Base-by-base conservation (phyloP, 805 yeast genomes). In the Cephaloascus fragrans region DNA sequence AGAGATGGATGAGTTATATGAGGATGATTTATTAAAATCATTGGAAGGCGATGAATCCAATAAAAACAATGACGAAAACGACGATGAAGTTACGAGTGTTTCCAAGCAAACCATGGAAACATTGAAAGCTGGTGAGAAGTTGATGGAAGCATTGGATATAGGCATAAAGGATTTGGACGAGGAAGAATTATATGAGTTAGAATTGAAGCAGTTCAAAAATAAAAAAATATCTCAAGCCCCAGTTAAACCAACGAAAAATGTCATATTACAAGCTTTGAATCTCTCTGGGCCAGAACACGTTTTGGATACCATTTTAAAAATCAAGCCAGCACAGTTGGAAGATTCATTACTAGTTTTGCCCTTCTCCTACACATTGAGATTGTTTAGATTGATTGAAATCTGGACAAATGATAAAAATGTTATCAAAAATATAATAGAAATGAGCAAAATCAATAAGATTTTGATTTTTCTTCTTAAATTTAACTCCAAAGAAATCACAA, bases 331-430 rank as follows among this genome's bases (percentile, higher is more conserved):
- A 0, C 96, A 90, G 51, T 62, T 93, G 28, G 96, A 90, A 50
- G 99, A 93, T 60, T 95, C 97, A 1, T 69, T 93, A 40, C 61
- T 93, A 36, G 95, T 93, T 1, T 67, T 93, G 39, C 96, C 98
- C 26, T 89, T 90, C 52, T 86, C 95, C 9, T 83, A 80, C 58
- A 80, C 89, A 2, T 55, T 80, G 40, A 75, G 75, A 47, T 68
- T 93, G 37, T 69, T 93, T 45, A 70, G 69, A 47, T 83, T 88
- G 49, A 75, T 93, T 39, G 81, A 78, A 45, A 68, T 75, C 20
- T 89, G 96, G 86, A 75, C 93, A 31, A 53, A 55, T 39, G 58
- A 64, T 38, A 63, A 63, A 19, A 47, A 59, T 40, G 47, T 59
- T 34, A 57, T 65, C 33, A 56, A 61, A 41, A 64, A 75, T 41